Evolutionary conservation across 2,329 filamentous ascomycete genomes (phyloP).

Genomic region (Colletotrichum cordylinicola): DNA sequence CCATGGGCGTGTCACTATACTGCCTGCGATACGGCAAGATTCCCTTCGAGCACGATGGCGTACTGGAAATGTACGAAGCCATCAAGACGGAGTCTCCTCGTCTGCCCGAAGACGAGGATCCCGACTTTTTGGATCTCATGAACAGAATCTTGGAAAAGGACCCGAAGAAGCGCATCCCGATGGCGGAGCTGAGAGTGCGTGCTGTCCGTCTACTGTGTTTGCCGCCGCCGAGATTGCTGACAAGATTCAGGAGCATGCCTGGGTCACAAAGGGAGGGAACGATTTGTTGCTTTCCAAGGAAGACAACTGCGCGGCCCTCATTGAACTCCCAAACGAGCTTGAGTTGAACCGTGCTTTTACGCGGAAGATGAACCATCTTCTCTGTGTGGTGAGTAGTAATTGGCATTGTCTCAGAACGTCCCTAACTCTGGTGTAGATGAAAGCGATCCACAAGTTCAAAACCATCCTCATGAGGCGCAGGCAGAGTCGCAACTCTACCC

Average conservation of each 20-base stretch:
- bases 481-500: constrained; percentile 8
- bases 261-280: constrained; percentile 83
- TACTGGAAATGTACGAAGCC: constrained; percentile 88
- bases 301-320: constrained; percentile 83
- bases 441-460: constrained; percentile 91
- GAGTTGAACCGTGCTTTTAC: constrained; percentile 94
- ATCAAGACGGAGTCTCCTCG: constrained; percentile 75
- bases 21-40: constrained; percentile 89
- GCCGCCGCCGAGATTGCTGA: not conserved
- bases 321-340: constrained; percentile 86
- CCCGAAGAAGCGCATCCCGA: constrained; percentile 80
- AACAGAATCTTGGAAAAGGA: constrained; percentile 81
- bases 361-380: constrained; percentile 82
- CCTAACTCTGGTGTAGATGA: constrained; percentile 63
- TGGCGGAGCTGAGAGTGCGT: constrained; percentile 81
- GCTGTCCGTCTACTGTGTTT: not conserved
- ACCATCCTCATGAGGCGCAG: constrained; percentile 57
- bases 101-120: constrained; percentile 68
- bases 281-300: constrained; percentile 81
- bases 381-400: constrained; percentile 72
- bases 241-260: constrained; percentile 77
- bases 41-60: constrained; percentile 80
- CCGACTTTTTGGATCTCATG: constrained; percentile 78
- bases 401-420: not conserved
- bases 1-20: constrained; percentile 95